These are phyloP conservation scores for Russula griseocarnosa DNA, from an alignment of 768 basidiomycete species.

Conservation along the genomic window DNA sequence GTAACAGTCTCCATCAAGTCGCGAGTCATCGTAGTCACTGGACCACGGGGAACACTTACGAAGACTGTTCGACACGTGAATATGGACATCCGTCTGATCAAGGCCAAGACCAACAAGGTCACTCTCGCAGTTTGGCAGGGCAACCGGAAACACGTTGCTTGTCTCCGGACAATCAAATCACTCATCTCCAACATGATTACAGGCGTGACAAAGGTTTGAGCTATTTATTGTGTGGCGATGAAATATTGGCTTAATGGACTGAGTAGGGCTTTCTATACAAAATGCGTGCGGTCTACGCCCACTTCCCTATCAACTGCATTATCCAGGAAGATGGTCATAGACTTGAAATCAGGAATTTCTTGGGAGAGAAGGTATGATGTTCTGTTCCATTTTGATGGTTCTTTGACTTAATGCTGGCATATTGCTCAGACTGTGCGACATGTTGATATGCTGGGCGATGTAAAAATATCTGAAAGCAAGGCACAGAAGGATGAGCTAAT, in stretches of 20 bases:
- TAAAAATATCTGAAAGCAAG: constrained; percentile 79
- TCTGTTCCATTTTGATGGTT: not conserved
- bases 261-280: constrained; percentile 96
- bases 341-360: constrained; percentile 91
- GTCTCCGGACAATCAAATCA: constrained; percentile 92
- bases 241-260: not conserved
- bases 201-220: constrained; percentile 86
- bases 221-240: not conserved
- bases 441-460: constrained; percentile 88
- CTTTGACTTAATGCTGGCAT: not conserved
- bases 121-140: constrained; percentile 97
- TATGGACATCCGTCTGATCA: constrained; percentile 87
- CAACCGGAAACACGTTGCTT: constrained; percentile 96
- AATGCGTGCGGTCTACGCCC: constrained; percentile 99
- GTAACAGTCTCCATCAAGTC: constrained; percentile 87
- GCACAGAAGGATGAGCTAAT: constrained; percentile 93
- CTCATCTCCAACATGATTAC: constrained; percentile 96
- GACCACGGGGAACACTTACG: constrained; percentile 87
- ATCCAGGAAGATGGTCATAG: constrained; percentile 69
- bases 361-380: constrained; percentile 81
- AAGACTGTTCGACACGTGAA: constrained; percentile 91
- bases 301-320: constrained; percentile 99
- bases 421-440: constrained; percentile 74
- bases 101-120: constrained; percentile 70
- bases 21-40: constrained; percentile 85